Evolutionary conservation across 805 yeast species (phyloP).

Genomic region (Candida rishiriensis): DNA sequence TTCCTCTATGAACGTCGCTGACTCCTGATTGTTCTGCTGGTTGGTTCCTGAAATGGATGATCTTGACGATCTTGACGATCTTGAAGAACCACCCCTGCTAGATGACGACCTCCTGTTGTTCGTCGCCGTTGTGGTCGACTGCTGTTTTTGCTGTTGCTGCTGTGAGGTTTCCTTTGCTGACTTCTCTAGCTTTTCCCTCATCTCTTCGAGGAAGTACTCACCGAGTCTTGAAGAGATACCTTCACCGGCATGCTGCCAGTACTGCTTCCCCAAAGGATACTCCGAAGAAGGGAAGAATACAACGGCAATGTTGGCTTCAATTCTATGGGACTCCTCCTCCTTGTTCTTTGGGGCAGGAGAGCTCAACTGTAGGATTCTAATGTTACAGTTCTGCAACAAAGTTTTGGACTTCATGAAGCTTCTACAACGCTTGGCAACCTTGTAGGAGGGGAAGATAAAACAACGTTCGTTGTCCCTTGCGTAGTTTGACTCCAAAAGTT

Average conservation of each 20-base stretch:
- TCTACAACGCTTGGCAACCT: conserved; percentile 80
- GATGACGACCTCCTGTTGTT: conserved; percentile 3
- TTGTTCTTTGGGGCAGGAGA: conserved; percentile 62
- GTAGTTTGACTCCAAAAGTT: conserved; percentile 57
- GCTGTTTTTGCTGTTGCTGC: conserved; percentile 1
- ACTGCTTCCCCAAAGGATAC: conserved; percentile 66
- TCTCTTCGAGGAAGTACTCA: conserved; percentile 71
- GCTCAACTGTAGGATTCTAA: conserved; percentile 68
- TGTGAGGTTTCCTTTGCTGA: conserved; percentile 16
- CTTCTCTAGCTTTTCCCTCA: conserved; percentile 37
- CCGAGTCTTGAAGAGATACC: conserved; percentile 91
- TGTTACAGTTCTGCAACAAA: conserved; percentile 30
- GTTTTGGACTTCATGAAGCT: conserved; percentile 57
- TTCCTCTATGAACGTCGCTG: conserved; percentile 71
- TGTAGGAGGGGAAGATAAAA: conserved; percentile 72
- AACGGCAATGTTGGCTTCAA: conserved; percentile 68
- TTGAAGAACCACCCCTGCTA: conserved; percentile 14
- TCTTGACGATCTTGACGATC: conserved; percentile 26
- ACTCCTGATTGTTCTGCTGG: conserved; percentile 39
- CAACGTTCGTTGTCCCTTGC: conserved; percentile 76
- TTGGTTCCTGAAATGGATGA: background rate
- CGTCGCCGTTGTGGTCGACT: background rate
- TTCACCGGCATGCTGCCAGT: conserved; percentile 98
- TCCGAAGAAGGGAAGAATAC: conserved; percentile 68
- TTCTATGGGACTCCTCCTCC: conserved; percentile 53